Percentiles rank a stretch among this genome's conserved stretches.
Evolutionary conservation across 31 red algal species (phyloP).

Genomic region (Asparagopsis taxiformis): DNA sequence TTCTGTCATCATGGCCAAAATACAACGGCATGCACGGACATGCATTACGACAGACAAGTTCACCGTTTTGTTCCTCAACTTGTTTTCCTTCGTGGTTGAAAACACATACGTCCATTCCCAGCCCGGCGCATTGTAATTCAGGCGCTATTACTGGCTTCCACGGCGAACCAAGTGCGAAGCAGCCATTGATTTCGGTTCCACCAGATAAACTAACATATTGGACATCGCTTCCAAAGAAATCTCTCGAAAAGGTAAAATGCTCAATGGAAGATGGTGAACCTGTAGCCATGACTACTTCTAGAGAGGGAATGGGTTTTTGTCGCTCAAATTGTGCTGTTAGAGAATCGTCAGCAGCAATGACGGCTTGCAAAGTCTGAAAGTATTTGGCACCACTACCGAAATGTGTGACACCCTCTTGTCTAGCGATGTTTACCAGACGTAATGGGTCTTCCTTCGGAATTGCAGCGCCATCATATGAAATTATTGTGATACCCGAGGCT

Average conservation of each 20-base stretch:
- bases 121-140: conserved; percentile 66
- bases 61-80: conserved; percentile 34
- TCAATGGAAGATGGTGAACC: conserved; percentile 70
- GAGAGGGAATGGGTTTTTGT: conserved; percentile 21
- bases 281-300: conserved; percentile 64
- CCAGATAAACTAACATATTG: conserved; percentile 77
- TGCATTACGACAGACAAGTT: conserved; percentile 75
- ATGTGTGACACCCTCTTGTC: conserved; percentile 52
- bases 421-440: conserved; percentile 40
- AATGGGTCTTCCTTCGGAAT: conserved; percentile 19
- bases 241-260: conserved; percentile 61
- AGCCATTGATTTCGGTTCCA: conserved; percentile 92
- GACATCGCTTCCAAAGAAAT: conserved; percentile 25
- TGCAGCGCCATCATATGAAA: conserved; percentile 81
- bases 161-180: conserved; percentile 65
- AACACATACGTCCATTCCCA: conserved; percentile 78
- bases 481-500: conserved; percentile 31
- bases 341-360: conserved; percentile 5
- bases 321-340: background rate
- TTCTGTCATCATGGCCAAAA: conserved; percentile 52
- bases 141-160: conserved; percentile 35
- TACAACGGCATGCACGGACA: conserved; percentile 77
- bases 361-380: conserved; percentile 42
- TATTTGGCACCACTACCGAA: conserved; percentile 67
- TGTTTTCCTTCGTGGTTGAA: conserved; percentile 48